Base-by-base conservation (phyloP, 208 protist species). In the Trypanosoma melophagium region DNA sequence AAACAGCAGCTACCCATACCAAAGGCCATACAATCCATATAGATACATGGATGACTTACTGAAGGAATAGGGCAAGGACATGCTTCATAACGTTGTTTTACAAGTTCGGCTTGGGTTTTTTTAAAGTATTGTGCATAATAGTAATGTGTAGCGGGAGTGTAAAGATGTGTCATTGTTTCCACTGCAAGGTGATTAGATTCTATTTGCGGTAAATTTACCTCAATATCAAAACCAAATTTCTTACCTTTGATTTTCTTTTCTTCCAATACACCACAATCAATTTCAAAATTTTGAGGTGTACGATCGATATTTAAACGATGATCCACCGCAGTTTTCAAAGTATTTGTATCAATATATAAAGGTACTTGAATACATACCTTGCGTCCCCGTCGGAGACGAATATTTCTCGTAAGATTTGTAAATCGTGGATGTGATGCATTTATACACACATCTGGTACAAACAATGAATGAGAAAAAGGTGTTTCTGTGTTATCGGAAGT, bases 1-100 rank as follows among this genome's bases (percentile, higher is more conserved):
- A 99, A 76, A 66, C 98, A 99, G 75, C 90, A 97, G 71, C 73
- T 85, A 35, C 98, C 98, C 98, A 99, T 99, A 49, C 98, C 98
- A 79, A 99, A 99, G 3, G 94, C 97, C 98, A 99, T 99, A 76
- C 97, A 97, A 78, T 99, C 98, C 98, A 99, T 99, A 77, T 98
- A 98, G 51, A 99, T 98, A 65, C 84, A 96, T 7, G 92, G 94
- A 75, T 93, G 89, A 66, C 69, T 87, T 16, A 93, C 87, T 28
- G 88, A 95, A 3, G 86, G 84, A 40, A 94, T 77, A 22, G 87
- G 92, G 66, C 84, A 95, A 10, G 80, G 84, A 69, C 86, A 93
- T 13, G 85, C 84, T 61, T 93, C 76, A 77, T 93, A 94, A 28
- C 86, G 82, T 72, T 88, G 73, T 66, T 82, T 81, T 42, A 97